Evolutionary conservation across 768 basidiomycete genomes (phyloP), one percentile per base, ranked within the genome.

Genomic region (Tricholoma flavovirens): DNA sequence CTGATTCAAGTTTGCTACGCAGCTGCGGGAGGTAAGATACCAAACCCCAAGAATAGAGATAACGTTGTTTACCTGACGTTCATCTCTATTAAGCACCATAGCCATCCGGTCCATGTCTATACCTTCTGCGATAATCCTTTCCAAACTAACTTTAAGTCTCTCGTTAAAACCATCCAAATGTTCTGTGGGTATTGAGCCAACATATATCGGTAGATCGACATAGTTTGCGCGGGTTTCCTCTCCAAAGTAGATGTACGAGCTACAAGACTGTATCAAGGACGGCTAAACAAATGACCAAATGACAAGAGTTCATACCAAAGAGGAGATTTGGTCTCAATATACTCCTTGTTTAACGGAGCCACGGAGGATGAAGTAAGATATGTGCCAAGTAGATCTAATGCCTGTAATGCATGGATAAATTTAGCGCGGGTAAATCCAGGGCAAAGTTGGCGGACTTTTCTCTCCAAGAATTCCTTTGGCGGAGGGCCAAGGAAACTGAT

Each of bases 71-170:
- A 89, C 86, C 77, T 94, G 93, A 54, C 94, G 85, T 71, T 92
- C 88, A 62, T 97, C 93, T 51, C 93, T 77, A 60, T 86, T 82
- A 46, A 99, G 83, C 15, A 97, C 77, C 83, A 90, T 87, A 14
- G 72, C 69, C 87, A 99, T 97, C 9, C 96, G 77, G 29, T 84
- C 77, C 88, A 98, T 93, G 69, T 98, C 92, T 49, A 98, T 76
- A 3, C 90, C 93, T 53, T 87, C 83, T 15, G 78, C 64, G 7
- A 79, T 81, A 53, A 98, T 87, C 40, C 82, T 81, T 60, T 77
- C 67, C 36, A 99, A 75, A 62, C 88, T 89, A 1, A 72, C 75
- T 61, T 79, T 83, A 42, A 98, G 76, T 66, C 81, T 84, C 26
- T 72, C 74, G 56, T 84, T 80, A 64, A 98, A 90, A 2, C 69